These are phyloP conservation scores for Penicillium sp. DNA, from an alignment of 2,329 filamentous ascomycete species.

Conservation along the genomic window DNA sequence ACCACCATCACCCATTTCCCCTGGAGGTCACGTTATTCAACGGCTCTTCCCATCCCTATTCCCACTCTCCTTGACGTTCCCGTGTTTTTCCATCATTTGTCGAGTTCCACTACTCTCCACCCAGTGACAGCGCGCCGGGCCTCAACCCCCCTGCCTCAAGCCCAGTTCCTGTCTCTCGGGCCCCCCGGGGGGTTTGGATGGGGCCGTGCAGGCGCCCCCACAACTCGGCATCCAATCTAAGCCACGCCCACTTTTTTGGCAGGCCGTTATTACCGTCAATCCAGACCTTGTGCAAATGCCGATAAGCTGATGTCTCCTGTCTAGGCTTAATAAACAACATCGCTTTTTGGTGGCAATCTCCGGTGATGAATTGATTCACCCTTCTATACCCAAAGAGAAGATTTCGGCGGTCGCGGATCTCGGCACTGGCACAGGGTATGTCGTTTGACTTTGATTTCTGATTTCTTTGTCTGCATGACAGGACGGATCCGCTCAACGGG, in stretches of 20 bases:
- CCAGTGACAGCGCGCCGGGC: background rate
- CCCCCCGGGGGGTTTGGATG: background rate
- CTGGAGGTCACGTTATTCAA: background rate
- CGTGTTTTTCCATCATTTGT: background rate
- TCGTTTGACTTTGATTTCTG: background rate
- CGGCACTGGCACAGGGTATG: constrained; percentile 40
- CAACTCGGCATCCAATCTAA: constrained; percentile 13
- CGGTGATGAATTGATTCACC: constrained; percentile 30
- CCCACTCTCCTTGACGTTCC: background rate
- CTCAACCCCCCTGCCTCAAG: background rate
- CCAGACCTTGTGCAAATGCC: background rate
- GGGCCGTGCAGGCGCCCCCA: constrained; percentile 12
- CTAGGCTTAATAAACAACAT: constrained; percentile 37
- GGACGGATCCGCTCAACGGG: no score
- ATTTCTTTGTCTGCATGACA: no score
- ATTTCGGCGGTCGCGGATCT: constrained; percentile 35
- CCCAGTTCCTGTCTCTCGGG: background rate
- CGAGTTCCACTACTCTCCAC: background rate
- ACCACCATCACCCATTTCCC: background rate
- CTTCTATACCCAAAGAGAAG: constrained; percentile 31
- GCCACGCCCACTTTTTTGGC: constrained; percentile 6
- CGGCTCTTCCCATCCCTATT: background rate
- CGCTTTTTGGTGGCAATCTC: constrained; percentile 32
- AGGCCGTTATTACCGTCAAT: background rate
- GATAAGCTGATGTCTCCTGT: background rate